Conservation (phyloP, 441 rosid species). For the Pelargonium australe region DNA sequence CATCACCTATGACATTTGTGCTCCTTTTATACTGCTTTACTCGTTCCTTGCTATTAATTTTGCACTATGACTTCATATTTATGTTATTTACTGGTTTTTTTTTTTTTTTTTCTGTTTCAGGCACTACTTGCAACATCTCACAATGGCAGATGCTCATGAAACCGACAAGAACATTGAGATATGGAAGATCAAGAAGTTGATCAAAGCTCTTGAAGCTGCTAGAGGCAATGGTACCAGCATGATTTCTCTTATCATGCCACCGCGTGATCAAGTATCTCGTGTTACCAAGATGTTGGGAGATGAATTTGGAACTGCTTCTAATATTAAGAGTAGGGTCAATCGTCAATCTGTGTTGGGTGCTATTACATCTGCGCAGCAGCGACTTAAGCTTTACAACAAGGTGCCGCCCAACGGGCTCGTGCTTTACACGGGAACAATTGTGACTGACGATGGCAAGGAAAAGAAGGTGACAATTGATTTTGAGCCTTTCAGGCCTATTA, state of each 20-base stretch:
- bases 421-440: conserved; percentile 79
- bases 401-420: conserved; percentile 87
- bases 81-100: no score
- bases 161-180: conserved; percentile 70
- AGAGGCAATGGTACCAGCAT: conserved; percentile 90
- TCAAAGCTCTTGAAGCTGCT: conserved; percentile 71
- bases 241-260: conserved; percentile 91
- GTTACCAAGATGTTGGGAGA: conserved; percentile 87
- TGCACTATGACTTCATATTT: no score
- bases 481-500: background rate
- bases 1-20: no score
- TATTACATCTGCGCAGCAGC: conserved; percentile 82
- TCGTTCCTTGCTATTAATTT: no score
- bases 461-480: conserved; percentile 70
- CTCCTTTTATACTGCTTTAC: no score
- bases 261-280: conserved; percentile 70
- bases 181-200: conserved; percentile 84
- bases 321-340: conserved; percentile 27
- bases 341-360: conserved; percentile 86
- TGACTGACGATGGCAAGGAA: conserved; percentile 76
- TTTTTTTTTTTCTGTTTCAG: background rate
- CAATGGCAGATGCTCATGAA: conserved; percentile 62
- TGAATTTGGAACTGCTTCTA: conserved; percentile 80
- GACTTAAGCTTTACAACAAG: conserved; percentile 75
- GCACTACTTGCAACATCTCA: background rate